These are phyloP conservation scores for Saccharomyces mikatae DNA, from an alignment of 805 yeast species.

Conservation along the genomic window DNA sequence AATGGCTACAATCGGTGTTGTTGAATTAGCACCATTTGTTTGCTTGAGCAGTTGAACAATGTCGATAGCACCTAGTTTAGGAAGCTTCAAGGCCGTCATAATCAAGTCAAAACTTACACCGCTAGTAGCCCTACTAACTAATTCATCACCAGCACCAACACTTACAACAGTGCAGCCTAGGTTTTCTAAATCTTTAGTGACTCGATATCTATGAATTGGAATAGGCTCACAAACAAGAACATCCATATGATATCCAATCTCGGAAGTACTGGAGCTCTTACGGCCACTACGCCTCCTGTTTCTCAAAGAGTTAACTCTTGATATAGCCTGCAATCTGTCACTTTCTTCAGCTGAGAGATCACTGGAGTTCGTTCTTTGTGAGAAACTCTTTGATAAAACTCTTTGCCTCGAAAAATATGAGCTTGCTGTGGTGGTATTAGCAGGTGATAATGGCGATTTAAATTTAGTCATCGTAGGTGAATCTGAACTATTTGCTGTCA, in stretches of 20 bases:
- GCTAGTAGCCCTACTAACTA: constrained; percentile 73
- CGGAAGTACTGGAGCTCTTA: constrained; percentile 18
- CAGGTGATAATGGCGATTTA: constrained; percentile 26
- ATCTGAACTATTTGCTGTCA: constrained; percentile 14
- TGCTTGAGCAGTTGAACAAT: constrained; percentile 66
- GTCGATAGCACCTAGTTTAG: constrained; percentile 64
- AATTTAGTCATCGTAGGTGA: constrained; percentile 18
- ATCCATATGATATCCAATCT: constrained; percentile 38
- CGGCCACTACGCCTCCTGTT: constrained; percentile 26
- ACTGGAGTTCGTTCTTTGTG: constrained; percentile 16
- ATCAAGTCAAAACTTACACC: constrained; percentile 79
- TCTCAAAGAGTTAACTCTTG: constrained; percentile 23
- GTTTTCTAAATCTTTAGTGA: constrained; percentile 53
- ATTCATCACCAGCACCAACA: constrained; percentile 72
- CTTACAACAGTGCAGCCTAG: constrained; percentile 76
- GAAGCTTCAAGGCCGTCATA: constrained; percentile 61
- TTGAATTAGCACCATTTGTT: constrained; percentile 69
- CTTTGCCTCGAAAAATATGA: constrained; percentile 27
- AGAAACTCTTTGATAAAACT: constrained; percentile 37
- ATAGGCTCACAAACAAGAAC: constrained; percentile 81
- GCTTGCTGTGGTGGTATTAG: constrained; percentile 5
- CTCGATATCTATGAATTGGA: constrained; percentile 67
- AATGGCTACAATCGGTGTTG: constrained; percentile 68
- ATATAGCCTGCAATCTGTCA: constrained; percentile 22
- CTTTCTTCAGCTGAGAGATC: constrained; percentile 18